These are phyloP conservation scores for Candida gorgasii DNA, from an alignment of 805 yeast genomes.

Conservation along the genomic window DNA sequence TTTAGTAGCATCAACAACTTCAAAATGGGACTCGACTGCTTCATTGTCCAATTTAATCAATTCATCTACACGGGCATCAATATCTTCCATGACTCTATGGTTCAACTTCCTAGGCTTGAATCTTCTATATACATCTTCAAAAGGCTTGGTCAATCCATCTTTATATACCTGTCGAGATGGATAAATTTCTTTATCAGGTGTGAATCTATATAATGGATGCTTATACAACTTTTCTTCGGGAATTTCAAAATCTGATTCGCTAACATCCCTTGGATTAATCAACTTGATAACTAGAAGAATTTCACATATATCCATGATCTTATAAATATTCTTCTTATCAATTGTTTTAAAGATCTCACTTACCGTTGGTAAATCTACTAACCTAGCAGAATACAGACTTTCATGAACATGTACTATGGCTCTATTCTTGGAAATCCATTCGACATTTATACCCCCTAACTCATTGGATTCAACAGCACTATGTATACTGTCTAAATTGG, in stretches of 20 bases:
- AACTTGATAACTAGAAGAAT: conserved; percentile 73
- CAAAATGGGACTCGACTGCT: conserved; percentile 79
- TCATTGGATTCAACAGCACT: conserved; percentile 79
- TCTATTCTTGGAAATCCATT: conserved; percentile 79
- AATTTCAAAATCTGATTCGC: conserved; percentile 49
- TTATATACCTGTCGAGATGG: conserved; percentile 52
- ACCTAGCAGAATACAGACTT: conserved; percentile 73
- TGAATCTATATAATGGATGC: conserved; percentile 41
- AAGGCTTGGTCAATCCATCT: conserved; percentile 86
- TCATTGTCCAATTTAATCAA: conserved; percentile 73
- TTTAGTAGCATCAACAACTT: conserved; percentile 60
- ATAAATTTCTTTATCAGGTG: conserved; percentile 39
- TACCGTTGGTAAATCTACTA: conserved; percentile 87
- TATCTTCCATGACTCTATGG: conserved; percentile 69
- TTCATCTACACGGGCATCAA: conserved; percentile 78
- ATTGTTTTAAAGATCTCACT: conserved; percentile 86
- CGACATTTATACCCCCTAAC: conserved; percentile 66
- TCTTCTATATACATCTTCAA: conserved; percentile 66
- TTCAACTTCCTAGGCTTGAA: conserved; percentile 72
- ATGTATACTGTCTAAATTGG: conserved; percentile 69
- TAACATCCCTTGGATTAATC: conserved; percentile 39
- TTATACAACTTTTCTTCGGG: conserved; percentile 33
- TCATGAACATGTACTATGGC: conserved; percentile 76
- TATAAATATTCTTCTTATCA: conserved; percentile 85
- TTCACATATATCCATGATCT: conserved; percentile 83